Evolutionary conservation across 345 rosid species (phyloP), one percentile per base, ranked within the genome.

Genomic region (Geranium brycei): DNA sequence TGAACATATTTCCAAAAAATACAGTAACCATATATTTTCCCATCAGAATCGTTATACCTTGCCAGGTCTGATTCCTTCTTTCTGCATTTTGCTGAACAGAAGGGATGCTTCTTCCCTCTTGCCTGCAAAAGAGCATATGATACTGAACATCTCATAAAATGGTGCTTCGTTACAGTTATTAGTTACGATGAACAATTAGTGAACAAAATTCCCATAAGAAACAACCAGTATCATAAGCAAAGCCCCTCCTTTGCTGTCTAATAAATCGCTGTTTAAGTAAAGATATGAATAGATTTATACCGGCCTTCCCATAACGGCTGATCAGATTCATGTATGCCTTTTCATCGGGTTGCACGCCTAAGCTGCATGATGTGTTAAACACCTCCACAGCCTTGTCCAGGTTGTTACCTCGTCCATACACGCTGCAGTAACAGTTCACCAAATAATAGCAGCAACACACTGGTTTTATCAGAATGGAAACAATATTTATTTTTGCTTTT

Each of bases 321-420:
- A 87, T 78, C 60, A 89, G 77, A 72, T 89, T 89, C 81, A 77
- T 82, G 82, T 85, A 89, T 53, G 88, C 81, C 76, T 87, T 89
- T 78, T 89, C 96, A 73, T 87, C 96, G 57, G 80, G 67, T 73
- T 74, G 56, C 69, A 85, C 47, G 63, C 81, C 85, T 35, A 71
- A 74, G 72, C 69, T 64, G 19, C 66, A 62, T 64, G 89, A 89
- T 2, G 65, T 68, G 40, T 76, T 70, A 47, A 89, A 83, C 74
- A 81, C 72, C 72, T 82, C 87, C 64, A 78, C 75, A 64, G 91
- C 95, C 74, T 83, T 87, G 65, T 79, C 85, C 71, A 87, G 79
- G 69, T 80, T 75, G 67, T 58, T 70, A 68, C 81, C 83, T 55
- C 83, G 76, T 62, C 95, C 96, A 19, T 77, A 85, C 14, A 87